Evolutionary conservation across 2,329 filamentous ascomycete species (phyloP).

Genomic region (Microsporum canis): DNA sequence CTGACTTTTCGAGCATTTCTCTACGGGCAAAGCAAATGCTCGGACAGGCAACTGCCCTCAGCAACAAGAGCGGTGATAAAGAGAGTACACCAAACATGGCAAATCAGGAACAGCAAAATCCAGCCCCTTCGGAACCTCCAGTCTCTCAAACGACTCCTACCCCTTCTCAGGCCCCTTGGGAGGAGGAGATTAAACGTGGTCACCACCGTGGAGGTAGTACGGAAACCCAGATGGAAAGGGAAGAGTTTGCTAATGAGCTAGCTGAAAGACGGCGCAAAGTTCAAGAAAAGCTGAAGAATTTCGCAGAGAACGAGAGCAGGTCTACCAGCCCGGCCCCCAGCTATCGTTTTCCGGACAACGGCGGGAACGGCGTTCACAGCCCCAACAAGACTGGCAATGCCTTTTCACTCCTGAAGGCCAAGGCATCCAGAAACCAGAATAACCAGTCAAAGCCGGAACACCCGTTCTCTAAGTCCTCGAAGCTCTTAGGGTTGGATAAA

Average conservation of each 20-base stretch:
- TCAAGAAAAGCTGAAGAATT: slow-evolving; percentile 37
- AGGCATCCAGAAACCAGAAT: slow-evolving; percentile 25
- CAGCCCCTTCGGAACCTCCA: not conserved
- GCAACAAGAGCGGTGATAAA: slow-evolving; percentile 16
- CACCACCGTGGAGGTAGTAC: slow-evolving; percentile 37
- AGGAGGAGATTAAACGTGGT: slow-evolving; percentile 36
- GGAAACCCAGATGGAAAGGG: slow-evolving; percentile 39
- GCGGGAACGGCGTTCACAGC: slow-evolving; percentile 21
- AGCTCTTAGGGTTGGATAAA: slow-evolving; percentile 31
- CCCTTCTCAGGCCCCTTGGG: slow-evolving; percentile 30
- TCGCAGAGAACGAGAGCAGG: slow-evolving; percentile 33
- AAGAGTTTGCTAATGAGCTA: slow-evolving; percentile 39
- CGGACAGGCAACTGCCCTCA: slow-evolving; percentile 27
- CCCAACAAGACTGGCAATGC: slow-evolving; percentile 30
- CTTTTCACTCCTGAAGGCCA: slow-evolving; percentile 36
- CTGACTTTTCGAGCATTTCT: slow-evolving; percentile 21
- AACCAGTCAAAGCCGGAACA: slow-evolving; percentile 22
- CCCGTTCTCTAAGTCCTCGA: slow-evolving; percentile 27
- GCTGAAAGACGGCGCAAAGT: slow-evolving; percentile 38
- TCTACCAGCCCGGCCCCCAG: slow-evolving; percentile 32
- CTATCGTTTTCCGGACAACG: slow-evolving; percentile 1
- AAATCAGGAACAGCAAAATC: not conserved
- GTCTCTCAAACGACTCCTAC: slow-evolving; percentile 2
- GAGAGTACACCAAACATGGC: not conserved
- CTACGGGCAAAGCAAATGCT: slow-evolving; percentile 29